Base-by-base conservation (phyloP, 805 yeast genomes). In the Candida xiaguanensis region DNA sequence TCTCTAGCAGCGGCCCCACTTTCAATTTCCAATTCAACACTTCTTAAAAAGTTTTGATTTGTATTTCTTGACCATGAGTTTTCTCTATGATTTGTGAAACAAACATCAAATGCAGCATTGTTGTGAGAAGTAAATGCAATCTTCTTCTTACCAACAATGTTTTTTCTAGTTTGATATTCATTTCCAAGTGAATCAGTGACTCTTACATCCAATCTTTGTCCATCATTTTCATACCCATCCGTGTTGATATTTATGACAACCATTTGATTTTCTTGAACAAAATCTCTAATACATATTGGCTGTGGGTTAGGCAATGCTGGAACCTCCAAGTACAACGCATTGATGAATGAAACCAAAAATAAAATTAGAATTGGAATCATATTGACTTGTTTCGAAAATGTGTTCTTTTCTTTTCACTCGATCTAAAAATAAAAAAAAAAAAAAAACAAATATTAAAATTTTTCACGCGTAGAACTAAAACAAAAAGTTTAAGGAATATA, bases 1-100 rank as follows among this genome's bases (percentile, higher is more conserved):
- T 93, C 98, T 64, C 98, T 83, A 30, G 98, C 99, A 53, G 89
- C 86, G 37, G 97, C 86, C 31, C 99, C 99, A 46, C 89, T 81
- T 63, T 93, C 98, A 43, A 93, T 82, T 48, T 90, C 97, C 54
- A 93, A 70, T 56, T 89, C 96, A 51, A 93, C 70, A 38, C 82
- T 82, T 62, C 98, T 82, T 44, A 67, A 60, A 49, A 75, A 53
- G 22, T 70, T 58, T 33, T 70, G 67, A 19, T 74, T 74, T 40
- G 64, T 60, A 44, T 58, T 58, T 36, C 63, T 63, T 23, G 40
- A 22, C 47, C 51, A 46, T 35, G 51, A 50, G 15, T 59, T 57
- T 34, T 52, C 55, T 52, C 65, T 58, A 36, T 70, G 59, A 62
- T 93, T 91, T 44, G 82, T 84, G 65, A 93, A 85, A 64, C 99